These are phyloP conservation scores for Kwoniella dejecticola DNA, from an alignment of 768 basidiomycete genomes.

Conservation along the genomic window DNA sequence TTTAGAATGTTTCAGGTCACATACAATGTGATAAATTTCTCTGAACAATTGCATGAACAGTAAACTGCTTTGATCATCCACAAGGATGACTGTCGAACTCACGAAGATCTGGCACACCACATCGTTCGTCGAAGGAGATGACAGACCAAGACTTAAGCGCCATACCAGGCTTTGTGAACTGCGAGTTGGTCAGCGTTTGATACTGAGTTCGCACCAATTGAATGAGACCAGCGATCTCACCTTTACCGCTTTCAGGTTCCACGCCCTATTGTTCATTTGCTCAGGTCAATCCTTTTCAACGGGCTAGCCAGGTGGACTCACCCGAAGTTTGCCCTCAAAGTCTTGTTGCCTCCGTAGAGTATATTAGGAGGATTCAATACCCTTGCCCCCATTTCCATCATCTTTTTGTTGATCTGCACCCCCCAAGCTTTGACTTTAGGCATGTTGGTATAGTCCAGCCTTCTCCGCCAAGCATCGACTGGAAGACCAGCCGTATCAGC, in stretches of 20 bases:
- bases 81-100: constrained; percentile 2
- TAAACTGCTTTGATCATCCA: no score
- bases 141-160: constrained; percentile 46
- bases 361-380: constrained; percentile 47
- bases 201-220: no score
- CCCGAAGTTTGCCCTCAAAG: constrained; percentile 35
- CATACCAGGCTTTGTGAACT: constrained; percentile 35
- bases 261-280: constrained; percentile 19
- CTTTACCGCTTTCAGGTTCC: constrained; percentile 50
- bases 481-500: constrained; percentile 1
- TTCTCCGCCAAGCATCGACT: constrained; percentile 50
- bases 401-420: constrained; percentile 38
- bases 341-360: constrained; percentile 43
- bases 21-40: constrained; percentile 28
- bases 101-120: constrained; percentile 26
- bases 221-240: no score
- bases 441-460: constrained; percentile 43
- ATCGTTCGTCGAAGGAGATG: constrained; percentile 39
- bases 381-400: constrained; percentile 49
- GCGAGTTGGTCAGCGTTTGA: no score
- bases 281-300: background rate
- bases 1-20: background rate
- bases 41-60: constrained; percentile 9
- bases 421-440: constrained; percentile 54
- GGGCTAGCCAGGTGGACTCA: background rate